Conservation (phyloP, 2,329 filamentous ascomycete species). For the Aureobasidium sp. region DNA sequence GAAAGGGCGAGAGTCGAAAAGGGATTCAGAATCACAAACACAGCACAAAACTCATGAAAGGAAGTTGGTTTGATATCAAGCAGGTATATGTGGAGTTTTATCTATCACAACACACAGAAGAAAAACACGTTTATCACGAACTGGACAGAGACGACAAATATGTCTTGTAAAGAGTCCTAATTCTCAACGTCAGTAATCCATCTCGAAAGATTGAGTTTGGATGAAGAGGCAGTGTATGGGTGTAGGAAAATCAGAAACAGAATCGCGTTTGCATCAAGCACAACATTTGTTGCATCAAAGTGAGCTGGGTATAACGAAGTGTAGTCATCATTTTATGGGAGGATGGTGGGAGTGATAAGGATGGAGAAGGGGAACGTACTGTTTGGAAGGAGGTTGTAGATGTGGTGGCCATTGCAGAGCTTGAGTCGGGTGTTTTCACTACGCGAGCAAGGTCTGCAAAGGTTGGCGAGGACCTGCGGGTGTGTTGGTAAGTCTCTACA, state of each 20-base stretch:
- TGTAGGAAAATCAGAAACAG: constrained; percentile 19
- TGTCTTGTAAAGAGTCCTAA: background rate
- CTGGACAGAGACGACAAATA: too few species aligned
- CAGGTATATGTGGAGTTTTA: too few species aligned
- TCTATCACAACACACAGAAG: too few species aligned
- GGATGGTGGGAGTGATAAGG: background rate
- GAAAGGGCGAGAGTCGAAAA: too few species aligned
- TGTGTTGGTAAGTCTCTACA: background rate
- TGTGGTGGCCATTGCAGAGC: background rate
- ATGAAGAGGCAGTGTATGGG: background rate
- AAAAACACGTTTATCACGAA: too few species aligned
- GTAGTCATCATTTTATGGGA: constrained; percentile 68
- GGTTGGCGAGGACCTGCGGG: background rate
- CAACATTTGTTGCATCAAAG: constrained; percentile 74
- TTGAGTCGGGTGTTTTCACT: background rate
- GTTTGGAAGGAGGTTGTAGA: background rate
- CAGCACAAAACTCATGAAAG: too few species aligned
- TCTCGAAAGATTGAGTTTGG: background rate
- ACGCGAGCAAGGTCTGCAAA: background rate
- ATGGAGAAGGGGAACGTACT: constrained; percentile 14
- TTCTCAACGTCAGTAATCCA: background rate
- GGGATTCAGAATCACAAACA: too few species aligned
- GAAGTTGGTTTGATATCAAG: too few species aligned
- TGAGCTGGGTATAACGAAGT: constrained; percentile 98
- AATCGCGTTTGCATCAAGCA: constrained; percentile 82